These are phyloP conservation scores for Hyphodiscus sp. DNA, from an alignment of 2,329 filamentous ascomycete species.

Conservation along the genomic window DNA sequence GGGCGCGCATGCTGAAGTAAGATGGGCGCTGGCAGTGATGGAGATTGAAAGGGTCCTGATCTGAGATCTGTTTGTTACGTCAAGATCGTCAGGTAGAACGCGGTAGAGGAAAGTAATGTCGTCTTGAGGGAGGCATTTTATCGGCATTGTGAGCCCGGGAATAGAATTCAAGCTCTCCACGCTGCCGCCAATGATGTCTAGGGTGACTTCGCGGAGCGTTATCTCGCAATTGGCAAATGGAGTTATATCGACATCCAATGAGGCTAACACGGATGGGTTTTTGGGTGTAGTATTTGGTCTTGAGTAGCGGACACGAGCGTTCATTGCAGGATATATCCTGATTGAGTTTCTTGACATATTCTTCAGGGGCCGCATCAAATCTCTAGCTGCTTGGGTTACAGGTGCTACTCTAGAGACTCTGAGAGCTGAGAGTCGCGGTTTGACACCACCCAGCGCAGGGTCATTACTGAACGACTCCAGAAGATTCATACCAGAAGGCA, in stretches of 20 bases:
- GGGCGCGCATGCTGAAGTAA: slow-evolving; percentile 54
- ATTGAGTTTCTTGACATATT: slow-evolving; percentile 57
- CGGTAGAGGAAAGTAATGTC: slow-evolving; percentile 71
- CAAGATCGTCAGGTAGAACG: slow-evolving; percentile 41
- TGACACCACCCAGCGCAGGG: slow-evolving; percentile 49
- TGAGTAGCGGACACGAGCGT: slow-evolving; percentile 67
- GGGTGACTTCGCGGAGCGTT: slow-evolving; percentile 50
- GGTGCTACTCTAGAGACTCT: slow-evolving; percentile 70
- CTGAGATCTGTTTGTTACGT: slow-evolving; percentile 37
- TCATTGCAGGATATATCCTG: slow-evolving; percentile 61
- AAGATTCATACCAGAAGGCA: slow-evolving; percentile 68
- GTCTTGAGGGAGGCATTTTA: slow-evolving; percentile 63
- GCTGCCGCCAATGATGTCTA: slow-evolving; percentile 51
- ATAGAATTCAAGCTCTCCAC: slow-evolving; percentile 50
- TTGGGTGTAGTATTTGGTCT: slow-evolving; percentile 50
- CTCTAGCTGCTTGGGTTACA: slow-evolving; percentile 51
- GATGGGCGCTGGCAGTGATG: slow-evolving; percentile 52
- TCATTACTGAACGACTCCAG: slow-evolving; percentile 67
- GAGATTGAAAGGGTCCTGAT: slow-evolving; percentile 50
- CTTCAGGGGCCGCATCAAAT: slow-evolving; percentile 56
- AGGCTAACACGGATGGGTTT: slow-evolving; percentile 57
- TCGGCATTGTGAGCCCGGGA: slow-evolving; percentile 45
- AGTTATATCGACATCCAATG: slow-evolving; percentile 69
- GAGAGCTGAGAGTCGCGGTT: slow-evolving; percentile 64
- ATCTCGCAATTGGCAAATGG: slow-evolving; percentile 62